Conservation (phyloP, 148 eudicot species). For the Persicaria maculosa region DNA sequence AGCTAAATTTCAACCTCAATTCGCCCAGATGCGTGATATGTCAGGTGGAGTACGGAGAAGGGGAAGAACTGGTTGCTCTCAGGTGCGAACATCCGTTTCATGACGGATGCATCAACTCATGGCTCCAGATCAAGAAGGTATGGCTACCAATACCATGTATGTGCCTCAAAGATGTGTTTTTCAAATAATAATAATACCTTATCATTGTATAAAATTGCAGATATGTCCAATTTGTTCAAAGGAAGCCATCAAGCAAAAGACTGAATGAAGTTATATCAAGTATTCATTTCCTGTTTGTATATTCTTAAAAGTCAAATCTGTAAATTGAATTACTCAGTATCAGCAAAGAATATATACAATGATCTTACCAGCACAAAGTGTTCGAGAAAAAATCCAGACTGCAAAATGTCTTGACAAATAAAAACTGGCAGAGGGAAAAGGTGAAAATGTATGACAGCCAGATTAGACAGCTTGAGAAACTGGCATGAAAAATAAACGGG, state of each 20-base stretch:
- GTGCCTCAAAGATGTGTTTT: not conserved
- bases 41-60: constrained; percentile 53
- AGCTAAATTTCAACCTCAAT: not conserved
- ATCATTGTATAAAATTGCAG: constrained; percentile 19
- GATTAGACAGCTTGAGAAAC: no score
- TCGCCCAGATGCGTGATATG: constrained; percentile 49
- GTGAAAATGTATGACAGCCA: no score
- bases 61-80: constrained; percentile 35
- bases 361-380: not conserved
- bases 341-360: not conserved
- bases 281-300: not conserved
- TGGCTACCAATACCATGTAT: not conserved
- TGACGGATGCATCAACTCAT: constrained; percentile 38
- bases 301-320: not conserved
- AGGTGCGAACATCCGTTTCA: constrained; percentile 53
- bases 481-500: no score
- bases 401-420: no score
- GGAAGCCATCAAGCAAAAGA: constrained; percentile 22
- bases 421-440: no score
- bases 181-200: not conserved
- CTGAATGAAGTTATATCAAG: not conserved
- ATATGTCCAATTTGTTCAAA: constrained; percentile 49
- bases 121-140: constrained; percentile 69
- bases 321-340: not conserved
- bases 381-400: no score